Conservation (phyloP, 2,329 filamentous ascomycete species). For the Lachnellula suecica region DNA sequence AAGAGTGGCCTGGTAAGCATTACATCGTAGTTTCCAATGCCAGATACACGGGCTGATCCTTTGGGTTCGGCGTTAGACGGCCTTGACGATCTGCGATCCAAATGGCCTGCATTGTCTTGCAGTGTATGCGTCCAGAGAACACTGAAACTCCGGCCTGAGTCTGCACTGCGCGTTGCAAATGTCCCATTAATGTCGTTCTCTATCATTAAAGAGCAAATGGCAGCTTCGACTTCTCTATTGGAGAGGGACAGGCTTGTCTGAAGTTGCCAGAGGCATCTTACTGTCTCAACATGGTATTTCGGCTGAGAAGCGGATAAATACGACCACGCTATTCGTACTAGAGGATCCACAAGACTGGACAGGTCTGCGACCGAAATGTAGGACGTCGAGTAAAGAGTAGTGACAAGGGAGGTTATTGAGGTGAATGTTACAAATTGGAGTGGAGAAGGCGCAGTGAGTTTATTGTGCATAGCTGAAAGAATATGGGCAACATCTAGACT, state of each 20-base stretch:
- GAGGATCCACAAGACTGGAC: constrained; percentile 61
- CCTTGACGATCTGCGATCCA: constrained; percentile 50
- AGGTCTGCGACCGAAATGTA: constrained; percentile 53
- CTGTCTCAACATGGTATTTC: constrained; percentile 93
- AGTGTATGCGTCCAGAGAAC: constrained; percentile 81
- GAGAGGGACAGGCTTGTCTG: constrained; percentile 68
- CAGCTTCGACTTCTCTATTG: constrained; percentile 77
- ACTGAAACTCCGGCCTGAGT: constrained; percentile 68
- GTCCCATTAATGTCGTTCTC: constrained; percentile 47
- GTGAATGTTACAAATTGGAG: constrained; percentile 56
- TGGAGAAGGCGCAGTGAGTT: constrained; percentile 39
- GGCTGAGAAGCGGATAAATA: constrained; percentile 80
- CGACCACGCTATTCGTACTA: constrained; percentile 75
- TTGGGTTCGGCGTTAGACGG: constrained; percentile 37
- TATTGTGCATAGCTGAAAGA: constrained; percentile 50
- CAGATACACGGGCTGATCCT: constrained; percentile 45
- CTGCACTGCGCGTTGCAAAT: constrained; percentile 49
- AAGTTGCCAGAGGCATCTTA: constrained; percentile 81
- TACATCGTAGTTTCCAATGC: constrained; percentile 63
- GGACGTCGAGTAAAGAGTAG: constrained; percentile 53
- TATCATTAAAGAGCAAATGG: constrained; percentile 69
- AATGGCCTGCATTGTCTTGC: constrained; percentile 49
- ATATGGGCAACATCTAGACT: constrained; percentile 47
- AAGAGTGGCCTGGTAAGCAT: constrained; percentile 82
- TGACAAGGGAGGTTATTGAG: constrained; percentile 57